These are phyloP conservation scores for Paramecium sonneborni DNA, from an alignment of 73 alveolate species.

Conservation along the genomic window DNA sequence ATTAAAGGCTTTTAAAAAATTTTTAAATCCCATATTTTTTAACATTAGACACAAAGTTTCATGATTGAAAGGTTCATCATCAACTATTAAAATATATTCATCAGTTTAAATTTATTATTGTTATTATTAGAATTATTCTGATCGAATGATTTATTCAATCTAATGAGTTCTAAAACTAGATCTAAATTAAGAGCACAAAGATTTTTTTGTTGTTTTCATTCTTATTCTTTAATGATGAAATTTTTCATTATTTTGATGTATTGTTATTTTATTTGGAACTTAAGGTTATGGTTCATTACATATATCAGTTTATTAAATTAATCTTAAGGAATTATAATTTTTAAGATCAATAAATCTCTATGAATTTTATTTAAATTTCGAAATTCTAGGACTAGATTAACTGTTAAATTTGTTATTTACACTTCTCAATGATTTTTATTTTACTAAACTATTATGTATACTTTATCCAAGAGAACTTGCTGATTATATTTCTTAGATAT, in stretches of 20 bases:
- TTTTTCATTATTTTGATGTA: neutral
- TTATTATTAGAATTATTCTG: neutral
- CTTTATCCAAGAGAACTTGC: neutral
- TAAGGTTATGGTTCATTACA: neutral
- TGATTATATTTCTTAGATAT: neutral
- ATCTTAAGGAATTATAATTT: neutral
- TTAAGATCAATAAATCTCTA: neutral
- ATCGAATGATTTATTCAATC: neutral
- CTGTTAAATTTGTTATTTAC: neutral
- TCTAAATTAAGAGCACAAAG: neutral
- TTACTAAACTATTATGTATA: neutral
- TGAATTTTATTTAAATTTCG: neutral
- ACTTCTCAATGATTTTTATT: neutral
- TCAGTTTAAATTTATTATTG: neutral
- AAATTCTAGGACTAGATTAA: neutral
- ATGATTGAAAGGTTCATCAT: conserved; percentile 58
- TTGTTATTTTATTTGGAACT: neutral
- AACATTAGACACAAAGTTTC: conserved; percentile 1
- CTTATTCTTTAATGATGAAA: neutral
- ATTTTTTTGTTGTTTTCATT: neutral
- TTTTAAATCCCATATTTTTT: neutral
- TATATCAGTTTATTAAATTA: neutral
- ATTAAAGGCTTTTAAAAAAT: neutral
- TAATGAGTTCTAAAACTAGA: neutral
- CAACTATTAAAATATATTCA: conserved; percentile 18